phyloP scores from a whole-genome alignment of 1,139 yeast species.

The Debaryomycetaceae sp. region DNA sequence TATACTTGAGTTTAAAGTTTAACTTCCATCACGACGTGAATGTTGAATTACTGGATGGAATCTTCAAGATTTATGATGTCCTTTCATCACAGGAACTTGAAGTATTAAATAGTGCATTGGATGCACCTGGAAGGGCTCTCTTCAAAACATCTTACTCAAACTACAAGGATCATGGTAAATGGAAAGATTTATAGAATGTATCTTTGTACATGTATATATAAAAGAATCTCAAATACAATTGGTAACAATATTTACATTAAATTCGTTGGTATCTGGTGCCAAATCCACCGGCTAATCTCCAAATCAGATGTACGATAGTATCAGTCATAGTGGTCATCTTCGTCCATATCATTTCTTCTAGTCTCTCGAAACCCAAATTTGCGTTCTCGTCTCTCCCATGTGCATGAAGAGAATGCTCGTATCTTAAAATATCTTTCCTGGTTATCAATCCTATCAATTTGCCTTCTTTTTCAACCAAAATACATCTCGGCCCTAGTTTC shows the following conservation, averaged over 20 bases:
- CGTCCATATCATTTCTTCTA: slow-evolving; percentile 39
- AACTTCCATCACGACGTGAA: slow-evolving; percentile 48
- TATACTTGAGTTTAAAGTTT: slow-evolving; percentile 47
- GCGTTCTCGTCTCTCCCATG: slow-evolving; percentile 10
- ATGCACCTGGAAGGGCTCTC: slow-evolving; percentile 64
- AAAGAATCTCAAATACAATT: slow-evolving; percentile 1
- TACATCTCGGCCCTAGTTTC: slow-evolving; percentile 75
- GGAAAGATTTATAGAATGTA: slow-evolving; percentile 55
- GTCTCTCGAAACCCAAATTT: slow-evolving; percentile 14
- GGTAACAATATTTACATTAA: not conserved
- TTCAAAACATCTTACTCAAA: slow-evolving; percentile 67
- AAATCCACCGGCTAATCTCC: slow-evolving; percentile 31
- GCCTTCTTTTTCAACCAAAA: slow-evolving; percentile 59
- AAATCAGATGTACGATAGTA: slow-evolving; percentile 21
- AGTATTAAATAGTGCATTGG: slow-evolving; percentile 66
- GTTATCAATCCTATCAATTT: slow-evolving; percentile 58
- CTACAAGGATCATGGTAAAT: slow-evolving; percentile 75
- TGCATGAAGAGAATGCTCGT: slow-evolving; percentile 37
- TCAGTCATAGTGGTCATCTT: slow-evolving; percentile 21
- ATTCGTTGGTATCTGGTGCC: slow-evolving; percentile 15
- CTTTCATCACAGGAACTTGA: slow-evolving; percentile 65
- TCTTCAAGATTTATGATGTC: slow-evolving; percentile 65
- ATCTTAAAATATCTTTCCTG: slow-evolving; percentile 63
- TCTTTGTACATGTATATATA: slow-evolving; percentile 4
- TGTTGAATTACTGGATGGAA: slow-evolving; percentile 52